Evolutionary conservation across 345 rosid genomes (phyloP).

Genomic region (Melaleuca alternifolia): DNA sequence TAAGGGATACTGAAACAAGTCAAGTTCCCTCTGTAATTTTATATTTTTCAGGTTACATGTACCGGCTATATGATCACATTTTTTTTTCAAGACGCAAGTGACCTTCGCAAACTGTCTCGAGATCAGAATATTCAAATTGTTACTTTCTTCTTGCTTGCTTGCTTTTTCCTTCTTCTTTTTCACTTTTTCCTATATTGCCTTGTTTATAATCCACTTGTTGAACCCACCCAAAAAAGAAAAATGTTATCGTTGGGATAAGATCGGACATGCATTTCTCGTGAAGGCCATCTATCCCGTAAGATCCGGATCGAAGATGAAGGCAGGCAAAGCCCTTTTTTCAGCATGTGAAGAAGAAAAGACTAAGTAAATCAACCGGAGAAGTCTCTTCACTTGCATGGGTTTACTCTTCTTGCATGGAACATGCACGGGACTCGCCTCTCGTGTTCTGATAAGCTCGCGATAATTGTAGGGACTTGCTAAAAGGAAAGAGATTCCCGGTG

Average conservation of each 20-base stretch:
- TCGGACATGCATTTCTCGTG: neutral
- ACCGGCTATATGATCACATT: too few relatives aligned
- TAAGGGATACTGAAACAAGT: neutral
- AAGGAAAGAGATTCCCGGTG: neutral
- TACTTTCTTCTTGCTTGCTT: too few relatives aligned
- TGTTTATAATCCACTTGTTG: neutral
- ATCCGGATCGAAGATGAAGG: neutral
- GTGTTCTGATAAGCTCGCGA: neutral
- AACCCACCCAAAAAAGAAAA: neutral
- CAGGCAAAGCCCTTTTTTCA: neutral
- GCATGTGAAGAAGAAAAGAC: neutral
- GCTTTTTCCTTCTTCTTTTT: too few relatives aligned
- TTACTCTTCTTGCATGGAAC: neutral
- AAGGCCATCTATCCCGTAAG: neutral
- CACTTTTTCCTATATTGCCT: too few relatives aligned
- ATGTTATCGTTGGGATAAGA: neutral
- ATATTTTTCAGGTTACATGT: neutral
- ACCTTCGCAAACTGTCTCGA: neutral
- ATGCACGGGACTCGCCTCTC: neutral
- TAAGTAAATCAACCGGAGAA: neutral
- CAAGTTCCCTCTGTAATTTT: neutral
- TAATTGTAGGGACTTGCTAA: neutral
- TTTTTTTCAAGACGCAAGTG: neutral
- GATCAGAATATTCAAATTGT: neutral
- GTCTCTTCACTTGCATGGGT: neutral